Evolutionary conservation across 352 stramenopile species (phyloP).

Genomic region (Pythium aristosporum): DNA sequence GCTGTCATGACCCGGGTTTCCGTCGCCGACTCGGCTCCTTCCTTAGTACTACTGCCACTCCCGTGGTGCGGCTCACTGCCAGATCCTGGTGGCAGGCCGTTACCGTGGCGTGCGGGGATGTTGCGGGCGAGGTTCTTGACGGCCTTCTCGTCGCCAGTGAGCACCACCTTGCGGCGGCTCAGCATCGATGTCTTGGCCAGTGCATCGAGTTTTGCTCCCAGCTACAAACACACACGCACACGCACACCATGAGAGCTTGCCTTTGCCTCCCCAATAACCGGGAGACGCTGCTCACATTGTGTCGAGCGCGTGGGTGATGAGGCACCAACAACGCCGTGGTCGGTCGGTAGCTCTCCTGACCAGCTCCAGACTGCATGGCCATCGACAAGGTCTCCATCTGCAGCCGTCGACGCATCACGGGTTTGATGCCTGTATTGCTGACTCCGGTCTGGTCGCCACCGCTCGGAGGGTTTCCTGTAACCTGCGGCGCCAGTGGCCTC

Average conservation of each 20-base stretch:
- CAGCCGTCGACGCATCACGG: conserved; percentile 10
- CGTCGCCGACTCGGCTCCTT: conserved; percentile 25
- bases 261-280: no score
- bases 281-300: conserved; percentile 22
- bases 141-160: conserved; percentile 35
- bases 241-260: background rate
- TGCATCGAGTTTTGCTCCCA: conserved; percentile 60
- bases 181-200: conserved; percentile 55
- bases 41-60: conserved; percentile 11
- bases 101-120: conserved; percentile 26
- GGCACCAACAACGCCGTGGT: conserved; percentile 9
- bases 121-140: conserved; percentile 3
- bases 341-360: conserved; percentile 6
- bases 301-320: conserved; percentile 15
- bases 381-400: conserved; percentile 16
- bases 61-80: background rate
- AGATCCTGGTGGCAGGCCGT: background rate
- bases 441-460: background rate
- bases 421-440: conserved; percentile 4
- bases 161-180: conserved; percentile 58
- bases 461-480: background rate
- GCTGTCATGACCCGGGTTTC: conserved; percentile 47
- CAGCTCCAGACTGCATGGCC: background rate
- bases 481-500: background rate
- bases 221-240: conserved; percentile 7